Evolutionary conservation across 805 yeast genomes (phyloP), one percentile per base, ranked within the genome.

Genomic region (Nakazawaea anatomiae): DNA sequence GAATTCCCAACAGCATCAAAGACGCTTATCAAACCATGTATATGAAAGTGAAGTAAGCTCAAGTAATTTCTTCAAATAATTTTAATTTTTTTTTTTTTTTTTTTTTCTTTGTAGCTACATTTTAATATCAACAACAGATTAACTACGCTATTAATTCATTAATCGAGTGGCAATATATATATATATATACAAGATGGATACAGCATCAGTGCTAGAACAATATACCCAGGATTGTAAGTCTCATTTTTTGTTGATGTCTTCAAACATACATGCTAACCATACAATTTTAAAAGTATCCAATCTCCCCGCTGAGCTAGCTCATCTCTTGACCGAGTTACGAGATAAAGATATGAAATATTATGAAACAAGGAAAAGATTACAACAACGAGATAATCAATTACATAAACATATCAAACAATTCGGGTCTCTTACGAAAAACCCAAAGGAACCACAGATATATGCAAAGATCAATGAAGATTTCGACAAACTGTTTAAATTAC

Each of bases 301-400:
- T 59, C 75, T 94, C 42, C 97, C 97, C 28, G 83, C 89, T 5
- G 99, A 92, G 66, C 76, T 92, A 42, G 84, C 84, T 49, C 89
- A 87, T 60, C 69, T 89, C 38, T 69, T 92, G 45, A 87, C 87
- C 48, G 98, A 94, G 65, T 75, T 92, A 38, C 77, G 84, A 47
- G 77, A 74, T 39, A 80, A 84, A 53, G 98, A 92, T 62, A 59
- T 73, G 39, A 80, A 78, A 58, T 70, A 85, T 31, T 78, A 79
- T 59, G 95, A 87, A 51, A 73, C 79, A 6, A 75, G 88, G 51
- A 80, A 80, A 60, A 78, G 86, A 58, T 77, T 82, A 55, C 82
- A 77, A 57, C 83, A 81, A 52, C 76, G 85, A 57, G 98, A 92
- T 61, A 73, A 78, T n/a, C 88, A 83, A 55, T 69, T 92, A 49